Conservation (phyloP, 2,329 filamentous ascomycete species). For the Pleomassaria siparia region DNA sequence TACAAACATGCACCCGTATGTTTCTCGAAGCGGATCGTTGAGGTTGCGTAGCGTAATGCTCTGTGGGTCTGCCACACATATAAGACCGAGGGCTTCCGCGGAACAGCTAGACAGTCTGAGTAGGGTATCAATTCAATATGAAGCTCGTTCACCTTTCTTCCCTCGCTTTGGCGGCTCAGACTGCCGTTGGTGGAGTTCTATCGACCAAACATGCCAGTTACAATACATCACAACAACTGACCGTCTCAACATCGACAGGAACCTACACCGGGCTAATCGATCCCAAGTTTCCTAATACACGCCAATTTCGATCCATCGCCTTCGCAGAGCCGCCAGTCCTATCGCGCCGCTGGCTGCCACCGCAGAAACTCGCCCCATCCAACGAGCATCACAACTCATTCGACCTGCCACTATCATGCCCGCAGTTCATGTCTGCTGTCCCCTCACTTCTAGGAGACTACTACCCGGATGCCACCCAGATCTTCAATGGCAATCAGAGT, state of each 20-base stretch:
- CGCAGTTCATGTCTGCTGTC: slow-evolving; percentile 29
- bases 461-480: slow-evolving; percentile 34
- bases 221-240: not conserved
- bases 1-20: too few species aligned
- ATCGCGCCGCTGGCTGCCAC: slow-evolving; percentile 32
- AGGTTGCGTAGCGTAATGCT: too few species aligned
- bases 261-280: slow-evolving; percentile 24
- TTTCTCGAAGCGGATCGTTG: too few species aligned
- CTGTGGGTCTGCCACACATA: too few species aligned
- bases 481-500: slow-evolving; percentile 36
- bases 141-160: too few species aligned
- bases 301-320: slow-evolving; percentile 33
- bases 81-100: too few species aligned
- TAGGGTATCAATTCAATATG: too few species aligned
- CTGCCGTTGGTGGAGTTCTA: too few species aligned
- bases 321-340: slow-evolving; percentile 32
- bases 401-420: slow-evolving; percentile 23
- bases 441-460: slow-evolving; percentile 32
- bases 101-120: too few species aligned
- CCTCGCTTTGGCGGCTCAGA: too few species aligned
- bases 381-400: slow-evolving; percentile 11
- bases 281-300: slow-evolving; percentile 26
- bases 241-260: slow-evolving; percentile 14
- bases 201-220: too few species aligned
- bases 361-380: slow-evolving; percentile 17